Conservation (phyloP, 176 grass and related monocot genomes). For the Elymus sibiricus region DNA sequence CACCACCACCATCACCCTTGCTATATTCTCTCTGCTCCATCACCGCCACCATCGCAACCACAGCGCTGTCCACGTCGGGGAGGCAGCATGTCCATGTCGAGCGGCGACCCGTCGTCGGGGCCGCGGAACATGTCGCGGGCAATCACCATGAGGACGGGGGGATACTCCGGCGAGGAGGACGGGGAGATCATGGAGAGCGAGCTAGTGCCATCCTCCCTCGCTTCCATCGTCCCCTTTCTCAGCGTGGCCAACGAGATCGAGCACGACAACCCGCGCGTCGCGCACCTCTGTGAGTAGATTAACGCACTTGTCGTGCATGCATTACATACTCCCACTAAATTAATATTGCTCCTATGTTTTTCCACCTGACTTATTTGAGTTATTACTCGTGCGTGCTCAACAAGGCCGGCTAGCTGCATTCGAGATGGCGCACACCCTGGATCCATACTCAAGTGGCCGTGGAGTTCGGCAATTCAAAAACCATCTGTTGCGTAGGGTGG, state of each 20-base stretch:
- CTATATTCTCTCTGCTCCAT: too few relatives aligned
- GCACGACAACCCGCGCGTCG: constrained; percentile 48
- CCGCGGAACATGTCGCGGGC: too few relatives aligned
- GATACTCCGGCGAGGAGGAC: neutral
- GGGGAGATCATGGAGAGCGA: constrained; percentile 38
- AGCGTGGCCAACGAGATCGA: constrained; percentile 81
- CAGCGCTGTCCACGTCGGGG: too few relatives aligned
- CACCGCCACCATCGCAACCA: too few relatives aligned
- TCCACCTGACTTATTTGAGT: neutral
- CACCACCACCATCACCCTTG: too few relatives aligned
- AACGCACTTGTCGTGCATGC: too few relatives aligned
- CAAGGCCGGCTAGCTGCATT: constrained; percentile 79
- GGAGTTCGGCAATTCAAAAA: constrained; percentile 82
- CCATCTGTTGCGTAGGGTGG: constrained; percentile 69
- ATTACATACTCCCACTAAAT: too few relatives aligned
- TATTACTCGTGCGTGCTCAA: neutral
- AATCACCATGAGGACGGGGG: too few relatives aligned
- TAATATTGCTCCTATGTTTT: neutral
- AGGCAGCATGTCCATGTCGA: neutral
- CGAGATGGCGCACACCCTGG: constrained; percentile 64
- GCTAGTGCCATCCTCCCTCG: constrained; percentile 57
- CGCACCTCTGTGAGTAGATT: constrained; percentile 52
- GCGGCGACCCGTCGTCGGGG: too few relatives aligned
- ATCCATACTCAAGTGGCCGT: constrained; percentile 49
- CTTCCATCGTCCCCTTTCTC: constrained; percentile 61